phyloP scores from a whole-genome alignment of 1,284 basidiomycete species.

The Rhodotorula sp. region DNA sequence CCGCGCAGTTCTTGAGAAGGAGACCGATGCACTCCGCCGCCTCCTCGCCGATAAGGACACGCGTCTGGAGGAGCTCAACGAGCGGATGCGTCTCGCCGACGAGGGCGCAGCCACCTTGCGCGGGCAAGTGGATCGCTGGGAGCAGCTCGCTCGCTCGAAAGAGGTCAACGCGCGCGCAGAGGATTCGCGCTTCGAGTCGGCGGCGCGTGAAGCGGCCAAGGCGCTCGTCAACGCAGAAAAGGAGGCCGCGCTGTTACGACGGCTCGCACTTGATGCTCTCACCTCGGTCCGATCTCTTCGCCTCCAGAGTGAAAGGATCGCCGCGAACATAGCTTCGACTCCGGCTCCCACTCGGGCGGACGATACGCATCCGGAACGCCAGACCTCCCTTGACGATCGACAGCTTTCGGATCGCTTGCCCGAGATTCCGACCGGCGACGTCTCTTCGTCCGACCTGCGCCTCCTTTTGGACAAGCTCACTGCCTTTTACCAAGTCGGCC shows the following conservation, averaged over 20 bases:
- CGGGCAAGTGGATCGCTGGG: conserved; percentile 65
- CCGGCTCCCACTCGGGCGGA: conserved; percentile 44
- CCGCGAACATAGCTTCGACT: conserved; percentile 12
- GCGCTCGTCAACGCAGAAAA: conserved; percentile 68
- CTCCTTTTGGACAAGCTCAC: conserved; percentile 65
- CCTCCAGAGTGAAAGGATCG: conserved; percentile 24
- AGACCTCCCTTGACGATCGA: conserved; percentile 53
- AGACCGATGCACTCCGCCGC: conserved; percentile 50
- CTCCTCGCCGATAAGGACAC: conserved; percentile 45
- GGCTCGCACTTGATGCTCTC: conserved; percentile 26
- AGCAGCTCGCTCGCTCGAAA: conserved; percentile 57
- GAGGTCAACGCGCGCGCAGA: conserved; percentile 66
- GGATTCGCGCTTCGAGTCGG: conserved; percentile 59
- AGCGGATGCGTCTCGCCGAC: conserved; percentile 60
- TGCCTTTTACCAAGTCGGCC: conserved; percentile 69
- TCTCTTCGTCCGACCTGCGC: conserved; percentile 50
- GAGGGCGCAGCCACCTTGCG: conserved; percentile 65
- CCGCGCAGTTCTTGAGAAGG: conserved; percentile 48
- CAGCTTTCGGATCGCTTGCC: too few relatives aligned
- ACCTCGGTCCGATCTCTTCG: conserved; percentile 21
- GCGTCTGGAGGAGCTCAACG: conserved; percentile 47
- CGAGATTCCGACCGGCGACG: conserved; percentile 52
- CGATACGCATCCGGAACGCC: conserved; percentile 52
- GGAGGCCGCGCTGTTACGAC: conserved; percentile 58
- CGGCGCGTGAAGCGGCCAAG: conserved; percentile 65